Conservation (phyloP, 768 basidiomycete species). For the Hydnum rufescens region DNA sequence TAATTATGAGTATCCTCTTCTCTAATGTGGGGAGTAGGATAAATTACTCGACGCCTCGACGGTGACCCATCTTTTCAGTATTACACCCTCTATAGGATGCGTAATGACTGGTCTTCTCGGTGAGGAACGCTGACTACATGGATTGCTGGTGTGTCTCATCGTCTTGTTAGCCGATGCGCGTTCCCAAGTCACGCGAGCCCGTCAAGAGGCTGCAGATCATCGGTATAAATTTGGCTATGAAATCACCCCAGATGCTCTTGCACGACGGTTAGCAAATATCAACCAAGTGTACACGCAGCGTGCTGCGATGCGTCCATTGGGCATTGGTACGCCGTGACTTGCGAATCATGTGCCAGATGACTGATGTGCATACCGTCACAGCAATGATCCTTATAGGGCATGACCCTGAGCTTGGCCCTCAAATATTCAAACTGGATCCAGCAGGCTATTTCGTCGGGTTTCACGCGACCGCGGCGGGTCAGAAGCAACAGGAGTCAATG, state of each 20-base stretch:
- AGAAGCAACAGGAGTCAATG: slow-evolving; percentile 97
- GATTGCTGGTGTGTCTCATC: background rate
- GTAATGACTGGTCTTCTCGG: slow-evolving; percentile 97
- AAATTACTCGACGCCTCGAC: slow-evolving; percentile 90
- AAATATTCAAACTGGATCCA: slow-evolving; percentile 94
- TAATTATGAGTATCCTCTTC: background rate
- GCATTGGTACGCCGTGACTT: slow-evolving; percentile 48
- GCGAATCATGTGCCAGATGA: background rate
- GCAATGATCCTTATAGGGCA: slow-evolving; percentile 93
- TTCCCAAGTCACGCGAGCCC: slow-evolving; percentile 70
- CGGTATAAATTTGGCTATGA: slow-evolving; percentile 96
- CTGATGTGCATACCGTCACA: slow-evolving; percentile 17
- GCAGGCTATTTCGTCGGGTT: slow-evolving; percentile 98
- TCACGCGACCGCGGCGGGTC: slow-evolving; percentile 89
- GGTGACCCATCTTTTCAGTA: slow-evolving; percentile 86
- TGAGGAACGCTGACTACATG: slow-evolving; percentile 19
- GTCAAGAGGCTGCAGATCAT: slow-evolving; percentile 77
- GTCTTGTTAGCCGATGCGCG: slow-evolving; percentile 61
- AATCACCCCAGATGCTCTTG: slow-evolving; percentile 91
- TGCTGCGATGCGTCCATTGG: slow-evolving; percentile 90
- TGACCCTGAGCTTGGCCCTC: slow-evolving; percentile 84
- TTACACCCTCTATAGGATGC: slow-evolving; percentile 91
- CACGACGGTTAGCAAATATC: slow-evolving; percentile 86
- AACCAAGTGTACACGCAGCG: slow-evolving; percentile 98
- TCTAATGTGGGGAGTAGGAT: slow-evolving; percentile 35